Evolutionary conservation across 176 grass and related monocot genomes (phyloP), one percentile per base, ranked within the genome.

Genomic region (Alopecurus myosuroides): DNA sequence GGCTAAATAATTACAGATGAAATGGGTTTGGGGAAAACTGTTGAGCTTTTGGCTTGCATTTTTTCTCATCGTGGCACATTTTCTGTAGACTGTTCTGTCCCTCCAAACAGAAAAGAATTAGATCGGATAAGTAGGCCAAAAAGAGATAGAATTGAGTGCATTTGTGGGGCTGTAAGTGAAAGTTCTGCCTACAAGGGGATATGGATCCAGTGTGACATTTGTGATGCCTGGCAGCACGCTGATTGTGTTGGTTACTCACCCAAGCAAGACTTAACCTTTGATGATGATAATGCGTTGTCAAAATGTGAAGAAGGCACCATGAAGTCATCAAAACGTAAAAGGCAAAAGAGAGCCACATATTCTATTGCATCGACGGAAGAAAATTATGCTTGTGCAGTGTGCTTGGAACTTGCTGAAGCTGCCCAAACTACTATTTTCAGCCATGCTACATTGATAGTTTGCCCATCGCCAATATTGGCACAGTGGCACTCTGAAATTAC

Each of bases 1-100:
- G 23, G 2, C 76, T 83, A 81, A 81, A 85, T 75, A 68, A 85
- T 89, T 84, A 62, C 86, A 98, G 95, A 98, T 92, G 95, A 98
- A 91, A 98, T 98, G 95, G 95, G 95, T 22, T 85, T 98, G 77
- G 95, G 95, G 42, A 98, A 95, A 86, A 98, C 95, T 35, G 93
- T 98, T 0, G 95, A 98, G 80, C 85, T 98, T 67, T 86, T 98
- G 80, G 95, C 95, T 71, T 98, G 95, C 80, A 95, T 95, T 76
- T 95, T 95, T 84, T 80, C 87, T 30, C 90, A 98, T 86, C 91
- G 80, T 13, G 93, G 88, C 36, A 87, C 91, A 81, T 61, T 51
- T 79, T 66, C 82, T 31, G n/a, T 37, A 29, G 81, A 70, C 29
- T 57, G 48, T 57, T 90, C 79, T 76, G 3, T 84, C 18, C 83